These are phyloP conservation scores for Gorgonomyces haynaldii DNA, from an alignment of 192 early-diverging fungal genomes.

Conservation along the genomic window DNA sequence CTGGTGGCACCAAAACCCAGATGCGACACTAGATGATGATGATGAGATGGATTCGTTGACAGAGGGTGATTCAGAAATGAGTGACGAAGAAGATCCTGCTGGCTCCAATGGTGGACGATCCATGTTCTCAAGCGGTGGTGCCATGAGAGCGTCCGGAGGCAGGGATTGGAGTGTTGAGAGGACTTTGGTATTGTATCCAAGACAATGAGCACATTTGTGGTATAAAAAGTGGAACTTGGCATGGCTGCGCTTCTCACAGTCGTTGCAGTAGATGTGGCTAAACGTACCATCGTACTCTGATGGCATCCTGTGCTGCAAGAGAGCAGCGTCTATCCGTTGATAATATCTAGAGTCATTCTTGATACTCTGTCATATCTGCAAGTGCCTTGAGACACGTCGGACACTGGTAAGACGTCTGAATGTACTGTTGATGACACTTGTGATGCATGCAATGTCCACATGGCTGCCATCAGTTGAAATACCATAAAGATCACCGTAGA, in stretches of 20 bases:
- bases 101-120: neutral
- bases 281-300: slow-evolving; percentile 66
- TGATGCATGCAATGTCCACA: slow-evolving; percentile 93
- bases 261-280: slow-evolving; percentile 83
- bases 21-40: too few relatives aligned
- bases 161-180: slow-evolving; percentile 58
- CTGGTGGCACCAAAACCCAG: slow-evolving; percentile 7
- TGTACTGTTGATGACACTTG: slow-evolving; percentile 70
- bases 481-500: slow-evolving; percentile 78
- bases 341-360: too few relatives aligned
- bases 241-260: slow-evolving; percentile 76
- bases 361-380: slow-evolving; percentile 59
- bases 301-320: slow-evolving; percentile 82
- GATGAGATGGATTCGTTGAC: too few relatives aligned
- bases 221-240: slow-evolving; percentile 93
- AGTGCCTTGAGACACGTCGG: slow-evolving; percentile 90
- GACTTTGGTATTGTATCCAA: slow-evolving; percentile 85
- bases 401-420: slow-evolving; percentile 87
- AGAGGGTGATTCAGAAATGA: slow-evolving; percentile 1
- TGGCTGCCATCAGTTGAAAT: slow-evolving; percentile 34
- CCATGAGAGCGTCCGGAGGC: neutral
- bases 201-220: slow-evolving; percentile 81
- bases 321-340: slow-evolving; percentile 64
- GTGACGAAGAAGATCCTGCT: neutral
- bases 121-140: neutral